Evolutionary conservation across 805 yeast species (phyloP).

Genomic region (Spathaspora sp.): DNA sequence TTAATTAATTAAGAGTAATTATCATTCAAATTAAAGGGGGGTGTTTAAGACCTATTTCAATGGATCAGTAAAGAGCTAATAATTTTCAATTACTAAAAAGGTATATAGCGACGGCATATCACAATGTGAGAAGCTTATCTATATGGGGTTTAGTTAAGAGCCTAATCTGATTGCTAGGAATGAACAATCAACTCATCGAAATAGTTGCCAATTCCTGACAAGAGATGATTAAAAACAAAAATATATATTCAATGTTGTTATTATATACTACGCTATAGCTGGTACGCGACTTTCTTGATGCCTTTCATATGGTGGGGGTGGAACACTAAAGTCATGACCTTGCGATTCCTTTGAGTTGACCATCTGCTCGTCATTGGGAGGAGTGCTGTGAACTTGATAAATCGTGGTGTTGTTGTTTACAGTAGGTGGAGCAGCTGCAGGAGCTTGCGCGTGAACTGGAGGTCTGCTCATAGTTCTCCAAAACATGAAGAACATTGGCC

Average conservation of each 20-base stretch:
- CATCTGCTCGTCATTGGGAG: background rate
- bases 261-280: background rate
- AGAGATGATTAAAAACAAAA: background rate
- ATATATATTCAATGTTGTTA: background rate
- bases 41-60: too few species aligned
- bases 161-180: background rate
- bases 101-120: too few species aligned
- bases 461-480: constrained; percentile 2
- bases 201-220: too few species aligned
- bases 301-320: background rate
- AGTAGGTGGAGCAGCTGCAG: background rate
- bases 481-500: constrained; percentile 6
- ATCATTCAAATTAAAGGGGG: too few species aligned
- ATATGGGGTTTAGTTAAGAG: too few species aligned
- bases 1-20: too few species aligned
- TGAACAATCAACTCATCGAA: too few species aligned
- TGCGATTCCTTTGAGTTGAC: background rate
- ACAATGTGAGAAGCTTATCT: too few species aligned
- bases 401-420: constrained; percentile 1
- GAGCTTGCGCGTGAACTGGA: background rate
- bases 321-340: background rate
- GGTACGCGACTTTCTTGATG: background rate
- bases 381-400: constrained; percentile 2
- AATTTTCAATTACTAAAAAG: too few species aligned
- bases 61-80: too few species aligned